Percentiles rank a stretch among this genome's conserved stretches.
Conservation (phyloP, 768 basidiomycete species). For the Amyloporia xantha region DNA sequence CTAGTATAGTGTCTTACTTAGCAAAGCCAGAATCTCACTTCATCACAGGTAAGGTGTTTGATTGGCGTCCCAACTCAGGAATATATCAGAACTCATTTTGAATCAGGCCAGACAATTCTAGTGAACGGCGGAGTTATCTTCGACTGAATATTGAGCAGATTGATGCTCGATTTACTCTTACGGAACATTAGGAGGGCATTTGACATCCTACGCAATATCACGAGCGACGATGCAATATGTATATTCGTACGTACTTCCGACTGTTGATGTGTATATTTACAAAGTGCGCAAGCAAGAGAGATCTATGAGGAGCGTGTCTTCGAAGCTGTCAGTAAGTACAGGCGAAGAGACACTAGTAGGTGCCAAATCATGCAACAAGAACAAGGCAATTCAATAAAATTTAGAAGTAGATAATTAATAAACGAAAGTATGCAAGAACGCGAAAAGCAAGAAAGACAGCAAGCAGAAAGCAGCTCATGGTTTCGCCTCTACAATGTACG, state of each 20-base stretch:
- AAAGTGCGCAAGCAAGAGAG: not conserved
- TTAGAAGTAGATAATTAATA: not conserved
- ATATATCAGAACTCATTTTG: not conserved
- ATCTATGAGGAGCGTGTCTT: too few species aligned
- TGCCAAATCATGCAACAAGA: not conserved
- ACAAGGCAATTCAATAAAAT: not conserved
- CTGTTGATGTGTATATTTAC: not conserved
- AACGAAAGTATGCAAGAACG: not conserved
- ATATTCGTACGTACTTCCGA: not conserved
- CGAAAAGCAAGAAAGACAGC: not conserved
- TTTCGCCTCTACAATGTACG: conserved; percentile 2
- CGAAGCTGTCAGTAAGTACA: not conserved
- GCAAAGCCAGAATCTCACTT: conserved; percentile 16
- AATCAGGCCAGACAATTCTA: conserved; percentile 5
- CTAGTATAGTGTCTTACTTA: conserved; percentile 18
- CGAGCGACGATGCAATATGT: not conserved
- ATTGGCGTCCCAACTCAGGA: not conserved
- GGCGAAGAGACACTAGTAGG: not conserved
- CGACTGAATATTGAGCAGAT: too few species aligned
- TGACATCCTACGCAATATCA: not conserved
- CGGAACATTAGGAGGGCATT: not conserved
- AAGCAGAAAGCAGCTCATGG: not conserved
- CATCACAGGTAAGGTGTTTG: conserved; percentile 12
- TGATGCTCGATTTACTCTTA: not conserved
- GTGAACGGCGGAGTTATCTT: conserved; percentile 2